Evolutionary conservation across 2,329 filamentous ascomycete genomes (phyloP), one percentile per base, ranked within the genome.

Genomic region (Botryotinia calthae): DNA sequence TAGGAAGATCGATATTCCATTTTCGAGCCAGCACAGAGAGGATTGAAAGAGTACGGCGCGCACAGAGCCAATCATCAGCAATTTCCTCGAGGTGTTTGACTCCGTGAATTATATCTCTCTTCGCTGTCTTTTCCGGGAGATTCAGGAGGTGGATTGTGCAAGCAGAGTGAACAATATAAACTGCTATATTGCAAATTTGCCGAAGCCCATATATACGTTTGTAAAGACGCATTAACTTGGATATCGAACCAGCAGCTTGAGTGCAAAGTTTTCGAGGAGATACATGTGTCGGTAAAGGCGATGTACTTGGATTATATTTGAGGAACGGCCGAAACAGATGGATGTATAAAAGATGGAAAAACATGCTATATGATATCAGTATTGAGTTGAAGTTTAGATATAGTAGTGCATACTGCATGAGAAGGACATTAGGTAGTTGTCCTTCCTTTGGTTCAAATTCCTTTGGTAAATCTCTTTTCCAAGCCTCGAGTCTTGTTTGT

Each of bases 71-170:
- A 78, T 94, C 92, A 81, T 98, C 95, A 0, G 94, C 94, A 78
- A 99, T 98, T 79, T 98, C 95, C 81, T 98, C 95, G 1, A 98
- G 87, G 75, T 97, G 93, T 79, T 93, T 95, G 61, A 97, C 87
- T 1, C 95, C 94, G 78, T 98, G 95, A 7, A 93, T 91, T 59
- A 99, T 93, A 81, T 98, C 95, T 77, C 95, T 86, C 78, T 90
- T 91, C 7, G 96, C 94, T 44, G 93, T 96, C 83, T 96, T 97
- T 77, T 98, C 95, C 0, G 95, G 95, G 1, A 98, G 85, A 77
- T 98, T 98, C 51, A 99, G 89, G 31, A 99, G 84, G 79, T 98
- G 96, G 56, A 98, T 97, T 0, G 94, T 98, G 80, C 94, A 97
- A 44, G 96, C 95, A 7, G 94, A 96, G 81, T 98, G 95, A 0